Percentiles rank a stretch among this genome's conserved stretches.
Conservation (phyloP, 2,329 filamentous ascomycete species). For the Rutstroemia sp. region DNA sequence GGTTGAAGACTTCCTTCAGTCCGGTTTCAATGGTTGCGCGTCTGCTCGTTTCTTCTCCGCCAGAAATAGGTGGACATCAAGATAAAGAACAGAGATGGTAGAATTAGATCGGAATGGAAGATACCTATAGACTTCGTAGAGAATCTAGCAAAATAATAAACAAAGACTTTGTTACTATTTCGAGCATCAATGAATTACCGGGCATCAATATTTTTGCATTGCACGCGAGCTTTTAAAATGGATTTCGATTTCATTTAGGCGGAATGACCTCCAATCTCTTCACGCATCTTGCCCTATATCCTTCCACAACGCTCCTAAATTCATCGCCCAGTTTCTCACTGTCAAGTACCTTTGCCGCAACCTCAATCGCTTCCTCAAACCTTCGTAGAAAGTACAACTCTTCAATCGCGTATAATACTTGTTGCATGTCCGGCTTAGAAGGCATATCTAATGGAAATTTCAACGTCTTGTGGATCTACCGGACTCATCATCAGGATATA, state of each 20-base stretch:
- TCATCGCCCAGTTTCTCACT: slow-evolving; percentile 18
- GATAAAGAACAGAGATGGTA: background rate
- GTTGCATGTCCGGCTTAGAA: slow-evolving; percentile 25
- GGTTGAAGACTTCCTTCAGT: too few species aligned
- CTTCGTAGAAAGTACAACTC: slow-evolving; percentile 27
- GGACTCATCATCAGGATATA: background rate
- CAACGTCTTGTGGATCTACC: slow-evolving; percentile 23
- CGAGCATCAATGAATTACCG: too few species aligned
- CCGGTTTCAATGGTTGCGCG: too few species aligned
- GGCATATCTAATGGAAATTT: slow-evolving; percentile 22
- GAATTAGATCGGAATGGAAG: background rate
- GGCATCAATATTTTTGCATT: background rate
- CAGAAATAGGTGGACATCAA: background rate
- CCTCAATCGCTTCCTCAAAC: slow-evolving; percentile 22
- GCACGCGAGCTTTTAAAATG: too few species aligned
- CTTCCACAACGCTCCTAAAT: slow-evolving; percentile 18
- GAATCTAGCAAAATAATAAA: too few species aligned
- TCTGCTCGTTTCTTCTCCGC: too few species aligned
- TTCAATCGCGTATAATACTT: slow-evolving; percentile 28
- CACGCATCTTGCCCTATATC: slow-evolving; percentile 21
- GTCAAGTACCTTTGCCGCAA: slow-evolving; percentile 17
- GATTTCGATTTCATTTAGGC: too few species aligned
- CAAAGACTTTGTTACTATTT: too few species aligned
- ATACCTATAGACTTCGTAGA: background rate
- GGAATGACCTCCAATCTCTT: background rate